phyloP scores from a whole-genome alignment of 345 rosid species.

The Boechera stricta region DNA sequence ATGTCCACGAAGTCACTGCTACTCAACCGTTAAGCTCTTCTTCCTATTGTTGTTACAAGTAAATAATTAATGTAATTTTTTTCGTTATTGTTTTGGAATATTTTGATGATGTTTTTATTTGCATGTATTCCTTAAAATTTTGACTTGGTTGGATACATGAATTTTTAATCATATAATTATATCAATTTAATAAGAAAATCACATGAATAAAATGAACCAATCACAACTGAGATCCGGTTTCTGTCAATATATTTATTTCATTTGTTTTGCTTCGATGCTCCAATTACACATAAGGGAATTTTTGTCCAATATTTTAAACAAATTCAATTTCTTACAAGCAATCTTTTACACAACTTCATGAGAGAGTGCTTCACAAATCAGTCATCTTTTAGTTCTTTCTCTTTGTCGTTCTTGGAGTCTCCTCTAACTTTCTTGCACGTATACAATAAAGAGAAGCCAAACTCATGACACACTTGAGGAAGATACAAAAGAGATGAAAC shows the following conservation, averaged over 20 bases:
- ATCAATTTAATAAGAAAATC: not conserved
- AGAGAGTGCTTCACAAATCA: constrained; percentile 14
- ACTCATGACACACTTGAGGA: constrained; percentile 15
- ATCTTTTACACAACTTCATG: not conserved
- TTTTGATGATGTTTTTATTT: constrained; percentile 1
- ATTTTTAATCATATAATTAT: not conserved
- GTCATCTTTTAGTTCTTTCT: constrained; percentile 24
- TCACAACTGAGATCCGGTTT: constrained; percentile 11
- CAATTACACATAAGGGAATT: not conserved
- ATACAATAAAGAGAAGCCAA: not conserved
- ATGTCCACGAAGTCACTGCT: constrained; percentile 67
- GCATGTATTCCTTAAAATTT: constrained; percentile 11
- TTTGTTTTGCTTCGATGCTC: not conserved
- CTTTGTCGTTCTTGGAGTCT: constrained; percentile 27
- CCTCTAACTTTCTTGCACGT: constrained; percentile 36
- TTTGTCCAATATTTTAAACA: constrained; percentile 1
- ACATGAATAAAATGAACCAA: not conserved
- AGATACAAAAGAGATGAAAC: constrained; percentile 28
- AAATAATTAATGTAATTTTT: constrained; percentile 24
- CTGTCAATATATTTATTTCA: not conserved
- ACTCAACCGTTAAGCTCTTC: constrained; percentile 56
- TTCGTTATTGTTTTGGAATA: not conserved
- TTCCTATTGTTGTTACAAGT: constrained; percentile 56
- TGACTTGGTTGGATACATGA: constrained; percentile 8
- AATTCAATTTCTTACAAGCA: constrained; percentile 9